A percentile compares a stretch with the other conserved stretches of the same genome.
phyloP scores from a whole-genome alignment of 164 flowering plant species.

The Amborella trichopoda region DNA sequence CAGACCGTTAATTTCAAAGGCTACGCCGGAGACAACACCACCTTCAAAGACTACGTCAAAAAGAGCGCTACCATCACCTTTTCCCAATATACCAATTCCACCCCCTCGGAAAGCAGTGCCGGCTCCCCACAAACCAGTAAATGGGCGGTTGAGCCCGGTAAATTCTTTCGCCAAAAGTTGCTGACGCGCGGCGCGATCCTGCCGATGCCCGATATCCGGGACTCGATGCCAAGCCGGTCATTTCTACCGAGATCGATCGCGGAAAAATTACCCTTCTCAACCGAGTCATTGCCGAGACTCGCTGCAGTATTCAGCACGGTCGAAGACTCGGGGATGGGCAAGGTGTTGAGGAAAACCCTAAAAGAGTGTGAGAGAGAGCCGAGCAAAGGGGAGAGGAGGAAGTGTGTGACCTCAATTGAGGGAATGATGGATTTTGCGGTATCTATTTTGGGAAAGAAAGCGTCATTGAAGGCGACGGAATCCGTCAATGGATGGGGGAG shows the following conservation, averaged over 20 bases:
- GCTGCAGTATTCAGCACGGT: conserved; percentile 37
- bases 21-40: conserved; percentile 36
- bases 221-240: conserved; percentile 80
- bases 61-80: conserved; percentile 32
- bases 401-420: conserved; percentile 66
- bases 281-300: conserved; percentile 17
- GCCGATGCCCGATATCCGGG: conserved; percentile 73
- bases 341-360: conserved; percentile 29
- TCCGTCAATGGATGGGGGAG: conserved; percentile 43
- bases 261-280: conserved; percentile 56
- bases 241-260: conserved; percentile 62
- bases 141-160: conserved; percentile 66
- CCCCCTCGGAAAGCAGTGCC: not conserved
- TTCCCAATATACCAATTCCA: conserved; percentile 20
- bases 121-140: conserved; percentile 12
- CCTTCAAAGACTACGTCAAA: conserved; percentile 34
- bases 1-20: conserved; percentile 33
- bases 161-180: conserved; percentile 66
- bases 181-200: conserved; percentile 49
- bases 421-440: conserved; percentile 87
- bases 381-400: conserved; percentile 73
- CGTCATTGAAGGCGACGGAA: conserved; percentile 47
- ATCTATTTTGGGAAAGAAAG: conserved; percentile 40
- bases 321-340: conserved; percentile 34
- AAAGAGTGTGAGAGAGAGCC: conserved; percentile 68